Conservation (phyloP, 75 land plant species). For the Pinus taeda region DNA sequence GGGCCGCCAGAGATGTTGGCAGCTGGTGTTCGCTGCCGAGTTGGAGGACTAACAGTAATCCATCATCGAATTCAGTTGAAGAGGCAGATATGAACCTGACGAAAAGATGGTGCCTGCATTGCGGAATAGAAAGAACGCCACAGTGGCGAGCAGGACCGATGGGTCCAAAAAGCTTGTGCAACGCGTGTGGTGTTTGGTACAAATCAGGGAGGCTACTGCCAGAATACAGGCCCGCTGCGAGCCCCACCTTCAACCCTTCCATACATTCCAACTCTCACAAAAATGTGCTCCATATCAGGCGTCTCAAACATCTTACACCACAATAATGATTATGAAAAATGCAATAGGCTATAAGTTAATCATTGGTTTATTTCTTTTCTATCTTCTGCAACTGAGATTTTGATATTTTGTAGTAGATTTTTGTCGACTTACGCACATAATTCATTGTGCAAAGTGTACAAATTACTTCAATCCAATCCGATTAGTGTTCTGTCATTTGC, state of each 20-base stretch:
- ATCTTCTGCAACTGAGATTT: too few relatives aligned
- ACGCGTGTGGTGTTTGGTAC: conserved; percentile 41
- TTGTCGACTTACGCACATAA: too few relatives aligned
- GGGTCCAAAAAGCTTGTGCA: conserved; percentile 38
- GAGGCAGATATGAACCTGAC: neutral
- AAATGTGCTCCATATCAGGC: conserved; percentile 30
- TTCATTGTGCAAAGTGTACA: too few relatives aligned
- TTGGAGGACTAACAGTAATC: conserved; percentile 8
- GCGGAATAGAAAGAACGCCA: conserved; percentile 28
- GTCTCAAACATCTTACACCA: neutral
- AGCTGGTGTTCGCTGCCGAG: conserved; percentile 7
- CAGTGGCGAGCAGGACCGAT: conserved; percentile 40
- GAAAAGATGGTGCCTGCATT: conserved; percentile 28
- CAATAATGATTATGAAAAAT: too few relatives aligned
- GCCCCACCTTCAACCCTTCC: conserved; percentile 20
- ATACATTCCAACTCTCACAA: conserved; percentile 37
- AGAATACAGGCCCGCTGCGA: conserved; percentile 37
- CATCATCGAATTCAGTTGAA: neutral
- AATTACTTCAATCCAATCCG: too few relatives aligned
- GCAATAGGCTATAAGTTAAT: too few relatives aligned
- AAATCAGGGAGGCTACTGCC: conserved; percentile 33
- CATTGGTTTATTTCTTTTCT: too few relatives aligned
- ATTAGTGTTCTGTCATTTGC: too few relatives aligned
- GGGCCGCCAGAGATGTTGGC: conserved; percentile 33
- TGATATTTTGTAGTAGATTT: too few relatives aligned